Conservation (phyloP, 352 stramenopile species). For the Pythium utonaiense region DNA sequence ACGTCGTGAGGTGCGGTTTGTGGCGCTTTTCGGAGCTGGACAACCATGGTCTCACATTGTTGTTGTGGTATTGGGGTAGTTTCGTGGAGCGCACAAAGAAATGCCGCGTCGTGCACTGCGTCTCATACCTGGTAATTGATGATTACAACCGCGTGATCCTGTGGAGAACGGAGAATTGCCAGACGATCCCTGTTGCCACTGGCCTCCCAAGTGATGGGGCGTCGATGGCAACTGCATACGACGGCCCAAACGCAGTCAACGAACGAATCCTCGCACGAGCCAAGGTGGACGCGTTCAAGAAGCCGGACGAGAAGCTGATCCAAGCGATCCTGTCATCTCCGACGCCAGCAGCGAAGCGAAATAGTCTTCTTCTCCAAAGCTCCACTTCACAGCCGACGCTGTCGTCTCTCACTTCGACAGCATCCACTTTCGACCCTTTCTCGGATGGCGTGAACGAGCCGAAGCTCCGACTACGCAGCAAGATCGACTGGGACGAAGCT, state of each 20-base stretch:
- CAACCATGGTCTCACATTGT: background rate
- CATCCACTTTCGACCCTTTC: slow-evolving; percentile 32
- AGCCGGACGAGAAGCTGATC: slow-evolving; percentile 59
- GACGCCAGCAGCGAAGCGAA: slow-evolving; percentile 31
- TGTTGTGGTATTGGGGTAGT: slow-evolving; percentile 7
- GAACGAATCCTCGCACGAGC: slow-evolving; percentile 59
- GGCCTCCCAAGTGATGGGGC: background rate
- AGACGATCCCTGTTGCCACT: slow-evolving; percentile 37
- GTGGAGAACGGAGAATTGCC: slow-evolving; percentile 48
- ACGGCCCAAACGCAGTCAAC: slow-evolving; percentile 53
- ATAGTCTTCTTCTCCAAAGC: slow-evolving; percentile 28
- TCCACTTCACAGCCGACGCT: slow-evolving; percentile 32
- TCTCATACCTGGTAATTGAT: slow-evolving; percentile 57
- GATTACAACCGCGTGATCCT: slow-evolving; percentile 47
- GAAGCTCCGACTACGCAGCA: slow-evolving; percentile 26
- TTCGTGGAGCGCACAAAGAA: slow-evolving; percentile 66
- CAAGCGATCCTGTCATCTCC: slow-evolving; percentile 69
- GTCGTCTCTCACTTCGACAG: slow-evolving; percentile 3
- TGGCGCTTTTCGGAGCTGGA: too few species aligned
- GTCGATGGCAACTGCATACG: slow-evolving; percentile 23
- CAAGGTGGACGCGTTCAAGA: slow-evolving; percentile 41
- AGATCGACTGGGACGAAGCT: slow-evolving; percentile 45
- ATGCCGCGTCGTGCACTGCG: slow-evolving; percentile 52
- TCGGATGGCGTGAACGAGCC: slow-evolving; percentile 20
- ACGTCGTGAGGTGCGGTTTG: slow-evolving; percentile 38